These are phyloP conservation scores for Porpolomopsis calyptriformis DNA, from an alignment of 768 basidiomycete species.

Conservation along the genomic window DNA sequence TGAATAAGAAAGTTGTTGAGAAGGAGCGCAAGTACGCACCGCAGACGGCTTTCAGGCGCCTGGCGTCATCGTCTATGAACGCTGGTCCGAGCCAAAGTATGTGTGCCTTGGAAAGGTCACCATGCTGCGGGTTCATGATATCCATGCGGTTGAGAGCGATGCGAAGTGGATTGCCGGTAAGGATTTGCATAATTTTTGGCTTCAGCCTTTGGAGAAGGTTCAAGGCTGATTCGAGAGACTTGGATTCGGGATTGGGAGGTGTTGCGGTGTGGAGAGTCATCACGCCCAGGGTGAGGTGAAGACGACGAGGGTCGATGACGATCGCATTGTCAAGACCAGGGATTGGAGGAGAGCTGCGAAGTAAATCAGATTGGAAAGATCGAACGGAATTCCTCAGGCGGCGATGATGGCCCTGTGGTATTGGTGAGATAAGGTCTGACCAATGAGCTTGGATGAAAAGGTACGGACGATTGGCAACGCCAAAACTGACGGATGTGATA, in stretches of 20 bases:
- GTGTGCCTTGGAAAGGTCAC: constrained; percentile 31
- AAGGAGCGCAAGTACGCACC: constrained; percentile 9
- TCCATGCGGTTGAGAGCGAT: constrained; percentile 39
- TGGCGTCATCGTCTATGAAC: constrained; percentile 18
- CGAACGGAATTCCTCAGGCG: constrained; percentile 13
- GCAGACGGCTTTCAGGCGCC: constrained; percentile 20
- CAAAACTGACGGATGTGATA: constrained; percentile 1
- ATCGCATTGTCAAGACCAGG: constrained; percentile 52
- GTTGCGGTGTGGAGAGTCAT: constrained; percentile 43
- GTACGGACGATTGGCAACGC: constrained; percentile 4
- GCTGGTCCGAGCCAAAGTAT: constrained; percentile 48
- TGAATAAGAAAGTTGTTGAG: neutral
- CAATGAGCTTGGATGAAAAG: neutral
- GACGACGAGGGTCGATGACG: constrained; percentile 43
- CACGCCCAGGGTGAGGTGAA: constrained; percentile 69
- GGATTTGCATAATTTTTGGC: constrained; percentile 32
- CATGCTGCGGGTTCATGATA: constrained; percentile 27
- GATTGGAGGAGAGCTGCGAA: constrained; percentile 26
- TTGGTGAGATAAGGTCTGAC: neutral
- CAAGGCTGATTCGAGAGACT: constrained; percentile 32
- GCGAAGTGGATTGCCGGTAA: constrained; percentile 20
- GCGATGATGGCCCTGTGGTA: constrained; percentile 3
- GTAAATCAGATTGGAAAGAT: constrained; percentile 32
- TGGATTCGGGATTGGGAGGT: constrained; percentile 3
- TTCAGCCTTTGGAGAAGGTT: constrained; percentile 32